Evolutionary conservation across 106 monocot species (phyloP).

Genomic region (Dactylorhiza incarnata): DNA sequence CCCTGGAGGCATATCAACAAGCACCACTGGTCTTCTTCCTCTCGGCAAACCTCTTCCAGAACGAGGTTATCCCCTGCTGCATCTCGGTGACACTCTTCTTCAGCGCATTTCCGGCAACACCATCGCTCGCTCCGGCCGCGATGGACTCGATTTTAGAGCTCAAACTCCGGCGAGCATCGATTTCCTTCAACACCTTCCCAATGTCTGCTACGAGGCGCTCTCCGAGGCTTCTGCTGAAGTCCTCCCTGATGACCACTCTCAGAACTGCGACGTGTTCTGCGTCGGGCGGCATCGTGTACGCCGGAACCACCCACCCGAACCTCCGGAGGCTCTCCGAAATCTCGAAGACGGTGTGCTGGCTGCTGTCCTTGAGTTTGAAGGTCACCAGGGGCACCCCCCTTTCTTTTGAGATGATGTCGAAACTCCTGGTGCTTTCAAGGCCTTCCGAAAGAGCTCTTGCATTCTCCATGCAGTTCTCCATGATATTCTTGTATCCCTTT

Average conservation of each 20-base stretch:
- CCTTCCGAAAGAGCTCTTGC: slow-evolving; percentile 44
- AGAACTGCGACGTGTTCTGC: slow-evolving; percentile 65
- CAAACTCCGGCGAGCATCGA: slow-evolving; percentile 25
- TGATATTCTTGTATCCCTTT: slow-evolving; percentile 80
- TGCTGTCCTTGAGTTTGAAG: slow-evolving; percentile 58
- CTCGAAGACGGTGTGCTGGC: slow-evolving; percentile 49
- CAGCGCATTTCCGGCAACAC: not conserved
- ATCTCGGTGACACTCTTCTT: slow-evolving; percentile 37
- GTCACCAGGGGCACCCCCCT: slow-evolving; percentile 72
- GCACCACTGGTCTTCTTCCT: slow-evolving; percentile 55
- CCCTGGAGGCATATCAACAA: slow-evolving; percentile 25
- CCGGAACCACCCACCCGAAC: slow-evolving; percentile 88
- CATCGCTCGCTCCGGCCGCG: not conserved
- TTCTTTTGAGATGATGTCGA: slow-evolving; percentile 74
- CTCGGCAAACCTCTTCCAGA: slow-evolving; percentile 33
- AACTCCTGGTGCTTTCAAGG: slow-evolving; percentile 43
- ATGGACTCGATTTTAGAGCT: not conserved
- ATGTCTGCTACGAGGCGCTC: slow-evolving; percentile 65
- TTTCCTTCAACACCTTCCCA: slow-evolving; percentile 41
- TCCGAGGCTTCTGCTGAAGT: slow-evolving; percentile 64
- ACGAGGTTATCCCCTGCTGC: slow-evolving; percentile 22
- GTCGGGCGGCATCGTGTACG: slow-evolving; percentile 80
- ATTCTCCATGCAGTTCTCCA: slow-evolving; percentile 78
- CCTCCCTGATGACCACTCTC: slow-evolving; percentile 80
- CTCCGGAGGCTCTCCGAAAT: slow-evolving; percentile 54